Conservation (phyloP, 2,329 filamentous ascomycete genomes). For the Aspergillus nomiae region DNA sequence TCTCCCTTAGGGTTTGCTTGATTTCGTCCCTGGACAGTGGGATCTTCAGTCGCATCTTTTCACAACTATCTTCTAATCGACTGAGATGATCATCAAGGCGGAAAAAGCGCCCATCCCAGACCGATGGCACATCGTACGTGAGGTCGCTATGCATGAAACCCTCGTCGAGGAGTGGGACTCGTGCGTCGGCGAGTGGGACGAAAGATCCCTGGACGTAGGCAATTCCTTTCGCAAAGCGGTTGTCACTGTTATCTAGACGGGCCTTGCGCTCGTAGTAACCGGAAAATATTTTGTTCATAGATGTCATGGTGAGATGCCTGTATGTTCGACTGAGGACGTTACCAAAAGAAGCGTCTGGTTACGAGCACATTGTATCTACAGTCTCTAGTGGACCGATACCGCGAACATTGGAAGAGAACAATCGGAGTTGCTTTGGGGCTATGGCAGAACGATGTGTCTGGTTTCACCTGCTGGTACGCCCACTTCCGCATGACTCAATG, state of each 20-base stretch:
- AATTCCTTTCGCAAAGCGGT: conserved; percentile 48
- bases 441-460: neutral
- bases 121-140: conserved; percentile 55
- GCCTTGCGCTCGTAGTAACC: conserved; percentile 38
- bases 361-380: neutral
- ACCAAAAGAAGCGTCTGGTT: neutral
- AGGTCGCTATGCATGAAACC: conserved; percentile 56
- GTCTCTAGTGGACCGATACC: neutral
- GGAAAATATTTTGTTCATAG: conserved; percentile 48
- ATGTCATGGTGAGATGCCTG: conserved; percentile 36
- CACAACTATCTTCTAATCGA: conserved; percentile 47
- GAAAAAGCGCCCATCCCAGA: conserved; percentile 57
- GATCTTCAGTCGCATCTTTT: conserved; percentile 49
- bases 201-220: conserved; percentile 52
- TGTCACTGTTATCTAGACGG: conserved; percentile 36
- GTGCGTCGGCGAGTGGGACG: conserved; percentile 48
- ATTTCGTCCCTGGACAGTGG: conserved; percentile 46
- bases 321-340: neutral
- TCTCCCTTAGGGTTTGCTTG: conserved; percentile 45
- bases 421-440: neutral
- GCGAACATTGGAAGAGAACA: neutral
- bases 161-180: conserved; percentile 55
- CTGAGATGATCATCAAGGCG: conserved; percentile 54
- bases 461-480: neutral
- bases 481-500: neutral